Conservation (phyloP, 768 basidiomycete genomes). For the Gymnopilus junonius region DNA sequence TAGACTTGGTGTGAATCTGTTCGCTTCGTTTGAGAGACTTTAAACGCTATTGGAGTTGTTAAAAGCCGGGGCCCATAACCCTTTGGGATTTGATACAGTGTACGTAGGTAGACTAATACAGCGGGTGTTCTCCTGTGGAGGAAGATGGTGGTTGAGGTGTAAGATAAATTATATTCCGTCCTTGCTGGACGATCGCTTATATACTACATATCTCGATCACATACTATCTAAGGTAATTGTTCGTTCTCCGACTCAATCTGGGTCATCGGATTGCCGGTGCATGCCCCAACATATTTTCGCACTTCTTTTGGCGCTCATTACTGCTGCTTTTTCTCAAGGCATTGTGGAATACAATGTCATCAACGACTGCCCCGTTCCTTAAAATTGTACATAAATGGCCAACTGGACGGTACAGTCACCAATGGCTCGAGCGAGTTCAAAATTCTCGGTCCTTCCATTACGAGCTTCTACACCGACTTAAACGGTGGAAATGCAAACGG, state of each 20-base stretch:
- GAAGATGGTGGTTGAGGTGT: neutral
- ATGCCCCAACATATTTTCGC: no score
- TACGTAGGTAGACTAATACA: constrained; percentile 36
- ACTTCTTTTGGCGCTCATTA: neutral
- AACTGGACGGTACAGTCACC: constrained; percentile 17
- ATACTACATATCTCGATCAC: no score
- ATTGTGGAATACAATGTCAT: neutral
- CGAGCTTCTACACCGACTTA: constrained; percentile 26
- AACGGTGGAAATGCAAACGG: constrained; percentile 24
- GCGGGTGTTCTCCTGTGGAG: neutral
- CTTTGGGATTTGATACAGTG: constrained; percentile 35
- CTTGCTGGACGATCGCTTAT: no score
- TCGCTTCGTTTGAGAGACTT: no score
- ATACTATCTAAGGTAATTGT: no score
- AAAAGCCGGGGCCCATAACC: no score
- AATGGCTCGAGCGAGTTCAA: constrained; percentile 16
- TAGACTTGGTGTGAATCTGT: no score
- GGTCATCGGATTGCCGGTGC: neutral
- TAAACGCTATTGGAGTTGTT: no score
- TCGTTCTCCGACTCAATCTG: no score
- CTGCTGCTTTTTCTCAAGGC: neutral
- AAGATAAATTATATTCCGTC: no score
- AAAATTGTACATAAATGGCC: constrained; percentile 24
- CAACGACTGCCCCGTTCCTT: constrained; percentile 29
- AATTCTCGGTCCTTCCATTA: constrained; percentile 14